Base-by-base conservation (phyloP, 768 basidiomycete genomes). In the Panaeolus cyanescens region DNA sequence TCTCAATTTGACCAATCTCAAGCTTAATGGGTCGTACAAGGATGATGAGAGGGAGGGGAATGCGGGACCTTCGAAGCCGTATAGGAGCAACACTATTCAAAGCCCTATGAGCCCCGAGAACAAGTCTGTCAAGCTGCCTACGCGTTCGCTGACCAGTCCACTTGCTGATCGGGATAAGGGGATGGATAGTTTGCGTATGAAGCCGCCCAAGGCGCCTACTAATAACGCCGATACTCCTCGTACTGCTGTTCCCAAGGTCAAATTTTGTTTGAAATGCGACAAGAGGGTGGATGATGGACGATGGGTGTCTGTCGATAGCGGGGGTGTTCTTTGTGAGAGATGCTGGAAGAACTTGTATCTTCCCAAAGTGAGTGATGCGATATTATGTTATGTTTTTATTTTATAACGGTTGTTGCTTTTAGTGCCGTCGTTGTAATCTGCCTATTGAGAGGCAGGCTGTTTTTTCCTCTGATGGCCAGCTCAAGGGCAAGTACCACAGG, bases 281-380 rank as follows among this genome's bases (percentile, higher is more conserved):
- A 82, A 81, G 71, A 75, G 67, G 63, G 89, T 96, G 59, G 88
- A 90, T 34, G 90, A 94, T 71, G 89, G 90, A 64, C 79, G 91
- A 66, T 96, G 89, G 93, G 90, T 93, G 62, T 82, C 80, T 70
- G 88, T 87, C 74, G 93, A 89, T 71, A 83, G 80, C n/a, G 89
- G 85, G 59, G 85, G 76, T 36, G 87, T 94, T 34, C 75, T 97
- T 67, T 97, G 96, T 73, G 96, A 95, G 70, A 76, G 75, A 67
- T 96, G 95, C 73, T 97, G 95, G 95, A 97, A 96, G 81, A 88
- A 91, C 68, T 91, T 96, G 89, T 97, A 96, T 78, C 75, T 97
- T 63, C 95, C 95, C 62, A 95, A 94, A 80, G 93, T 91, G 64
- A 39, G 85, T 73, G 22, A 64, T n/a, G n/a, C n/a, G n/a, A n/a